Evolutionary conservation across 352 stramenopile genomes (phyloP).

Genomic region (Globisporangium camurandrum): DNA sequence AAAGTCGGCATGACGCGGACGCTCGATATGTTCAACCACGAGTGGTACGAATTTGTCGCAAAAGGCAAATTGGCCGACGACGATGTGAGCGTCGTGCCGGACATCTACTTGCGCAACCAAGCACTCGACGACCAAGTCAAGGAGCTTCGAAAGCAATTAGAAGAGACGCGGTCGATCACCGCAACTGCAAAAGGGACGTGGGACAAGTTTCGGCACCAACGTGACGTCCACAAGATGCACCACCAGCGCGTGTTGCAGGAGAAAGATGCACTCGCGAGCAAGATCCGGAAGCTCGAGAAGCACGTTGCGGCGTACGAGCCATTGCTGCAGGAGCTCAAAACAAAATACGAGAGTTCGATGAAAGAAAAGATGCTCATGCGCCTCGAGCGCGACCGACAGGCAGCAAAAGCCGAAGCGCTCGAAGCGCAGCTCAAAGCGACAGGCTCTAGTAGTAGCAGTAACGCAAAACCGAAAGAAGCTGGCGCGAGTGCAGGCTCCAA

Average conservation of each 20-base stretch:
- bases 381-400: constrained; percentile 89
- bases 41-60: constrained; percentile 92
- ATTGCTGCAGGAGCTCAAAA: constrained; percentile 88
- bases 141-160: constrained; percentile 72
- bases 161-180: constrained; percentile 86
- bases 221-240: constrained; percentile 94
- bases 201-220: constrained; percentile 94
- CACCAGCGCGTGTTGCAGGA: constrained; percentile 94
- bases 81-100: constrained; percentile 86
- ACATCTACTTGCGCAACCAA: constrained; percentile 93
- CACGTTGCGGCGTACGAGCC: constrained; percentile 91
- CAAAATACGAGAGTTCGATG: constrained; percentile 93
- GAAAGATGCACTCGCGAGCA: constrained; percentile 88
- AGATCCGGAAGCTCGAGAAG: constrained; percentile 89
- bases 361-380: constrained; percentile 97
- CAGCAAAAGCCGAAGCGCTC: constrained; percentile 83
- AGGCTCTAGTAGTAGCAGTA: constrained; percentile 5
- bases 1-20: constrained; percentile 87
- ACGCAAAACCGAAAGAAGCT: constrained; percentile 6
- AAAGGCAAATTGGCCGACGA: constrained; percentile 90
- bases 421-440: constrained; percentile 76
- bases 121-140: constrained; percentile 88
- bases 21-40: constrained; percentile 93
- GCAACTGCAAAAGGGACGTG: constrained; percentile 89
- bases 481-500: not conserved